A percentile compares a stretch with the other conserved stretches of the same genome.
These are phyloP conservation scores for Rutidosis leptorrhynchoides DNA, from an alignment of 129 eudicot species.

Conservation along the genomic window DNA sequence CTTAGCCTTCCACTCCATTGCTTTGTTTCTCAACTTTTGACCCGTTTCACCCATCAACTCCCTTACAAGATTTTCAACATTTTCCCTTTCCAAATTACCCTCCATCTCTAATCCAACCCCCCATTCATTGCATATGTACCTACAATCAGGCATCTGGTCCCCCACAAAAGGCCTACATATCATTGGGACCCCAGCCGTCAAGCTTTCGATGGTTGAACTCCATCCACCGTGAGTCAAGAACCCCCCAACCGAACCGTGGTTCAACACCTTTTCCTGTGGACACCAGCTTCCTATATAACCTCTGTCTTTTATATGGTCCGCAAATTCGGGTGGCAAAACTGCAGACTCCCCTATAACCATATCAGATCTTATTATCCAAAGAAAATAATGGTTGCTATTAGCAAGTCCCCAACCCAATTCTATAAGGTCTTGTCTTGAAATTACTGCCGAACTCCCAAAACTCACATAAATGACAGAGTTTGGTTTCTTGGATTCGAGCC, in stretches of 20 bases:
- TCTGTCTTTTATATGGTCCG: neutral
- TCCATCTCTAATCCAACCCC: slow-evolving; percentile 10
- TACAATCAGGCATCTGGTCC: neutral
- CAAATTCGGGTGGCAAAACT: neutral
- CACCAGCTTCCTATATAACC: slow-evolving; percentile 6
- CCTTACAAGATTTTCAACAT: neutral
- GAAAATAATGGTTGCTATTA: slow-evolving; percentile 5
- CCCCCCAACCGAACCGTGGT: slow-evolving; percentile 11
- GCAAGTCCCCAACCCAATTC: slow-evolving; percentile 16
- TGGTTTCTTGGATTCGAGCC: slow-evolving; percentile 12
- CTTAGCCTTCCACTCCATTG: no score
- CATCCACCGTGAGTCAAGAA: slow-evolving; percentile 11
- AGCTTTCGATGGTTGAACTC: slow-evolving; percentile 10
- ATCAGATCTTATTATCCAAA: slow-evolving; percentile 11
- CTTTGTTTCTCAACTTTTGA: no score
- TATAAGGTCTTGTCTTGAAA: neutral
- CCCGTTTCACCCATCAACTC: slow-evolving; percentile 17
- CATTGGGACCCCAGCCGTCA: slow-evolving; percentile 9
- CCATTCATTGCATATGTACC: no score
- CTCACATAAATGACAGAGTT: slow-evolving; percentile 9
- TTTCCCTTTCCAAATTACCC: neutral
- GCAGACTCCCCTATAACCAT: neutral
- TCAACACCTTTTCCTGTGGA: slow-evolving; percentile 4
- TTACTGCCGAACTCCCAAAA: neutral
- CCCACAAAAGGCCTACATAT: slow-evolving; percentile 11